phyloP scores from a whole-genome alignment of 768 basidiomycete species.

The Pulveroboletus sp. region DNA sequence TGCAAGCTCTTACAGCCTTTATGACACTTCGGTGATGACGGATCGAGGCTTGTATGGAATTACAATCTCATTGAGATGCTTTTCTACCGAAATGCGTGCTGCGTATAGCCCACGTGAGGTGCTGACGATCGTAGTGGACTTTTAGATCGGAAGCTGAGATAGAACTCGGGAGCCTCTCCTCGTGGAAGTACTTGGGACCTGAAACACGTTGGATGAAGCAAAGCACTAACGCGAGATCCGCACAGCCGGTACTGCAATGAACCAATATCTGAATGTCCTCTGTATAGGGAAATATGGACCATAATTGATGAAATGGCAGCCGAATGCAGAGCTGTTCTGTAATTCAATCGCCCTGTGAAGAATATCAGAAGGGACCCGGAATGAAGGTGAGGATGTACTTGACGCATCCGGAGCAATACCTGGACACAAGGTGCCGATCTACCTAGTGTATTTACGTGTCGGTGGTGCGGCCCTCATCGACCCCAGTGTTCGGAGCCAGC shows the following conservation, averaged over 20 bases:
- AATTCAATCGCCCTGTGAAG: slow-evolving; percentile 7
- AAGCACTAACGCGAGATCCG: no score
- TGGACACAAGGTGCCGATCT: slow-evolving; percentile 4
- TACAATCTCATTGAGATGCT: neutral
- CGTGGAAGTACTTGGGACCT: slow-evolving; percentile 8
- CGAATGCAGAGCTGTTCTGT: slow-evolving; percentile 1
- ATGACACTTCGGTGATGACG: neutral
- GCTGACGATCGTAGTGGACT: neutral
- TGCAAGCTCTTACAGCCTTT: neutral
- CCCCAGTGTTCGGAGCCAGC: slow-evolving; percentile 9
- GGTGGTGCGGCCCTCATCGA: slow-evolving; percentile 7
- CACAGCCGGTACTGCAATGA: slow-evolving; percentile 3
- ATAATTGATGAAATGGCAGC: neutral
- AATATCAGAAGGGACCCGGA: slow-evolving; percentile 6
- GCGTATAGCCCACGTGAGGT: neutral
- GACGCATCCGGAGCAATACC: slow-evolving; percentile 2
- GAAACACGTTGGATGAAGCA: no score
- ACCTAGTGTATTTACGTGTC: no score
- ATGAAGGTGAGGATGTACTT: slow-evolving; percentile 10
- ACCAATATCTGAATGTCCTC: neutral
- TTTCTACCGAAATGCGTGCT: neutral
- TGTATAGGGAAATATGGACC: slow-evolving; percentile 9
- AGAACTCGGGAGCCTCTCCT: neutral
- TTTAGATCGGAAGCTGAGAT: neutral
- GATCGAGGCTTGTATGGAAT: neutral